A percentile compares a stretch with the other conserved stretches of the same genome.
phyloP scores from a whole-genome alignment of 176 grass and related monocot genomes.

The Phragmites australis region DNA sequence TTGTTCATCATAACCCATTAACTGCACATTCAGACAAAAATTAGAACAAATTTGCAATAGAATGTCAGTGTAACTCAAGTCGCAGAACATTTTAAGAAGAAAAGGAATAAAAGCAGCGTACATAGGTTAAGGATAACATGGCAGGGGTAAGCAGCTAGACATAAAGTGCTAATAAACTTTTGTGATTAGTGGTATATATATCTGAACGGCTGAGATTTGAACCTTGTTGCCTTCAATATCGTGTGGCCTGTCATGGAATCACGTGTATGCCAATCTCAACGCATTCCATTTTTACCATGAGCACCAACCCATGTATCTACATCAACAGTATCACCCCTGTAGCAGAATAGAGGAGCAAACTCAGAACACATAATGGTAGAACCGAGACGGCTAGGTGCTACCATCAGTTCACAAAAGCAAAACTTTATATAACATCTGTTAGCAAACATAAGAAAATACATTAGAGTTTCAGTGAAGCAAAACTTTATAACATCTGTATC shows the following conservation, averaged over 20 bases:
- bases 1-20: slow-evolving; percentile 99
- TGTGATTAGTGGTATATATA: background rate
- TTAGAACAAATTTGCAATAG: slow-evolving; percentile 19
- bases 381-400: background rate
- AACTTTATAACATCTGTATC: no score
- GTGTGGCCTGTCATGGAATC: slow-evolving; percentile 73
- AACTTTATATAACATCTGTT: background rate
- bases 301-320: slow-evolving; percentile 88
- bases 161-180: background rate
- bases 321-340: slow-evolving; percentile 84
- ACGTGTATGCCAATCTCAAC: slow-evolving; percentile 87
- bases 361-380: slow-evolving; percentile 17
- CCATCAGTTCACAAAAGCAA: background rate
- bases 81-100: background rate
- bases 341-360: slow-evolving; percentile 38
- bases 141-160: background rate
- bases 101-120: background rate
- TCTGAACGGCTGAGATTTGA: slow-evolving; percentile 13
- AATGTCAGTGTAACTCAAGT: background rate
- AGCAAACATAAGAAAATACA: slow-evolving; percentile 12
- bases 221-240: slow-evolving; percentile 87
- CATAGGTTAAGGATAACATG: slow-evolving; percentile 10
- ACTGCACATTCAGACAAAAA: slow-evolving; percentile 42
- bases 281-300: slow-evolving; percentile 96
- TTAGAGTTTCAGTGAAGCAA: slow-evolving; percentile 8